These are phyloP conservation scores for Purshia tridentata DNA, from an alignment of 306 rosid species.

Conservation along the genomic window DNA sequence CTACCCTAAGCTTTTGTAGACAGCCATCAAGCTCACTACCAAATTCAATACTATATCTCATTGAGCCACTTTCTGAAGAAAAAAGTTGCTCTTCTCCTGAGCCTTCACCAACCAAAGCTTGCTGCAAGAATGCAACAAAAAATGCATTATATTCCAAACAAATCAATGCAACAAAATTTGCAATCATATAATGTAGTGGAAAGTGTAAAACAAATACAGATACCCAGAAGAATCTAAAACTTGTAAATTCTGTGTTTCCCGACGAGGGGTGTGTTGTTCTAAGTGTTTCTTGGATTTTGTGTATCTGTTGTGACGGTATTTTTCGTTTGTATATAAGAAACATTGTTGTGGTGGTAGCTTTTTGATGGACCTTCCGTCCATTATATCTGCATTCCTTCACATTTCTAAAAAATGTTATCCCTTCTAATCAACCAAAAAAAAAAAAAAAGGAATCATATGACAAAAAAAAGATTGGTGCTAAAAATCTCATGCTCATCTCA, in stretches of 20 bases:
- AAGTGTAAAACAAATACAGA: not conserved
- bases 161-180: conserved; percentile 6
- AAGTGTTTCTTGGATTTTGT: no score
- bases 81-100: conserved; percentile 87
- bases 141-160: conserved; percentile 14
- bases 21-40: conserved; percentile 65
- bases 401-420: no score
- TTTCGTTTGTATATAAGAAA: no score
- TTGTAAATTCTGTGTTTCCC: not conserved
- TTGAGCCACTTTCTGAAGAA: conserved; percentile 58
- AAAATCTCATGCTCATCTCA: not conserved
- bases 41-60: conserved; percentile 43
- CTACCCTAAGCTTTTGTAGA: conserved; percentile 70
- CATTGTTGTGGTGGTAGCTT: no score
- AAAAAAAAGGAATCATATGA: no score
- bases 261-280: no score
- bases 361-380: no score
- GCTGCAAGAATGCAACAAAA: conserved; percentile 43
- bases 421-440: no score
- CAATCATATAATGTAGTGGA: not conserved
- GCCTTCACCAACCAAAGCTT: conserved; percentile 94
- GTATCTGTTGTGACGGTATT: no score
- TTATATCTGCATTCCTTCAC: no score
- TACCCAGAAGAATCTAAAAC: not conserved
- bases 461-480: not conserved